phyloP scores from a whole-genome alignment of 2,329 filamentous ascomycete genomes.

The Cadophora luteo-olivacea region DNA sequence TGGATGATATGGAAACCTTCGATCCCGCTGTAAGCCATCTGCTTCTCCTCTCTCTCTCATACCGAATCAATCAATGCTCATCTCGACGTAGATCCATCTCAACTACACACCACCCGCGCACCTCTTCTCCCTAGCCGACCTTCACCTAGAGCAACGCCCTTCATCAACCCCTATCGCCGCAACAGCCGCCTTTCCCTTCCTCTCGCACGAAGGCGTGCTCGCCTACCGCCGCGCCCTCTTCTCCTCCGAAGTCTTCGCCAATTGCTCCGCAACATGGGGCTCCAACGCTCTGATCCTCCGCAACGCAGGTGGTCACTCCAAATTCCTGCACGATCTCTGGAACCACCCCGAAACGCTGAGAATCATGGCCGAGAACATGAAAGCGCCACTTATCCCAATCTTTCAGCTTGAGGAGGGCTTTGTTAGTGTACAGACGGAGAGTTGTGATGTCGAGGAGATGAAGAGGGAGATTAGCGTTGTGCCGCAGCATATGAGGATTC shows the following conservation, averaged over 20 bases:
- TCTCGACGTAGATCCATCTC: conserved; percentile 3
- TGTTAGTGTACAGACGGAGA: conserved; percentile 9
- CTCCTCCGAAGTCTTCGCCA: neutral
- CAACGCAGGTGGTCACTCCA: conserved; percentile 11
- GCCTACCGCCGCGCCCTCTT: conserved; percentile 6
- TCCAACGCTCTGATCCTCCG: conserved; percentile 3
- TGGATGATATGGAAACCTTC: neutral
- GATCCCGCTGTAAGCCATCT: neutral
- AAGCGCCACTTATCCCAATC: conserved; percentile 7
- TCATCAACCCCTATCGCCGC: conserved; percentile 14
- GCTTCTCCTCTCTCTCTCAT: neutral
- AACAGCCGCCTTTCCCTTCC: conserved; percentile 12
- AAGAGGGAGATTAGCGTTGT: conserved; percentile 8
- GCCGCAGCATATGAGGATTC: conserved; percentile 8
- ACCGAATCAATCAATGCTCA: neutral
- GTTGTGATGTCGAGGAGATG: conserved; percentile 6
- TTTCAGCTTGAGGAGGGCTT: conserved; percentile 12
- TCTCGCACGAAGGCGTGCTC: conserved; percentile 10
- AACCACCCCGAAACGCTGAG: conserved; percentile 12
- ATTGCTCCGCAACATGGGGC: conserved; percentile 8
- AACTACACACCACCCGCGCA: conserved; percentile 1
- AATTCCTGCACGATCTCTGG: conserved; percentile 15
- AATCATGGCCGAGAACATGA: conserved; percentile 15
- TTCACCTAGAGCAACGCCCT: conserved; percentile 12
- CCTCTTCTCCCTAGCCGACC: conserved; percentile 11